Evolutionary conservation across 768 basidiomycete genomes (phyloP).

Genomic region (Trametes punicea): DNA sequence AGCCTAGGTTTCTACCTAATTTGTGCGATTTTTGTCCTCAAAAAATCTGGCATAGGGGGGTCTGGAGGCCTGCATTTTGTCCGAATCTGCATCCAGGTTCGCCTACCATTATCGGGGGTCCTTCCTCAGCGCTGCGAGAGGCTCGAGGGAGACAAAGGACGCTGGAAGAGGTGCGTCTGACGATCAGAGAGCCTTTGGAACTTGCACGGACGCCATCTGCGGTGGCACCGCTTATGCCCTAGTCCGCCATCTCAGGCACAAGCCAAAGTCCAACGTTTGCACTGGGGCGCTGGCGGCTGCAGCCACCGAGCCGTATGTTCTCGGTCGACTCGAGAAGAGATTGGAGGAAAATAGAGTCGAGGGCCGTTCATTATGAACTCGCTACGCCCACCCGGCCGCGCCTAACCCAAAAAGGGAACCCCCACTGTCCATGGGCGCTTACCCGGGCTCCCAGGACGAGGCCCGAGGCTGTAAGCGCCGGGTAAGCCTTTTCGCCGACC

Average conservation of each 20-base stretch:
- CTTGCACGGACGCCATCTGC: background rate
- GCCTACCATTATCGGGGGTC: no score
- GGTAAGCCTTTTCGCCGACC: conserved; percentile 19
- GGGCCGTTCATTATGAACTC: background rate
- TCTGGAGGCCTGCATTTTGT: no score
- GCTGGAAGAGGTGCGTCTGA: conserved; percentile 4
- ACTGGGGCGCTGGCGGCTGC: background rate
- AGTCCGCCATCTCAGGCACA: background rate
- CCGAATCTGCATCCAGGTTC: no score
- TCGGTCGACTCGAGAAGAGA: background rate
- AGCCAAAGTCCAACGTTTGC: background rate
- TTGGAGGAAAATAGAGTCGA: conserved; percentile 3
- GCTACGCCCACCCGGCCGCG: background rate
- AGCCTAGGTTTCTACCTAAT: no score
- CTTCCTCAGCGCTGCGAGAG: no score
- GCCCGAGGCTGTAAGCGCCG: conserved; percentile 5
- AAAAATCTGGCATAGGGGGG: no score
- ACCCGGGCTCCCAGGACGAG: background rate
- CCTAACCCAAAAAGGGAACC: background rate
- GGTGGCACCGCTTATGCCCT: background rate
- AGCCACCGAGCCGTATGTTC: background rate
- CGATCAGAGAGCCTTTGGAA: conserved; percentile 2
- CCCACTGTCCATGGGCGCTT: background rate
- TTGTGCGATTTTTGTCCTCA: no score
- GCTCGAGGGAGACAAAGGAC: background rate